phyloP scores from a whole-genome alignment of 495 filamentous ascomycete genomes.

The Podospora didyma region DNA sequence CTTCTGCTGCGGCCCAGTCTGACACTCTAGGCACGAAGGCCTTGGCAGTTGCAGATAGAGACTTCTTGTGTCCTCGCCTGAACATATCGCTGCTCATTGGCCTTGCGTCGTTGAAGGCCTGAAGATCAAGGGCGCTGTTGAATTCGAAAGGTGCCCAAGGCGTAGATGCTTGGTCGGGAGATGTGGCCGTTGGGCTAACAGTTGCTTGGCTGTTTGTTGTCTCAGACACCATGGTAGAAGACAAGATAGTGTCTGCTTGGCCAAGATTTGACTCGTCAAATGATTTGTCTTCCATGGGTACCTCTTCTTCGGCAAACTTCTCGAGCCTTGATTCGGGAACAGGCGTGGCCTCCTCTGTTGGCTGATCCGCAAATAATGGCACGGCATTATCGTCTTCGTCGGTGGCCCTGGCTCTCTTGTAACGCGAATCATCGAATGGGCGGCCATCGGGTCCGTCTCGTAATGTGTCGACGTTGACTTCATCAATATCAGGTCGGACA shows the following conservation, averaged over 20 bases:
- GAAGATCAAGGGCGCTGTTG: conserved; percentile 31
- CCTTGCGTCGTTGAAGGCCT: conserved; percentile 38
- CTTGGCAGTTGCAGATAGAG: conserved; percentile 64
- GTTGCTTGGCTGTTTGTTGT: conserved; percentile 46
- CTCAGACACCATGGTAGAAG: conserved; percentile 42
- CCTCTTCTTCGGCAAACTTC: conserved; percentile 20
- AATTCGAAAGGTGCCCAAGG: conserved; percentile 45
- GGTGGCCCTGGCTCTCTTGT: conserved; percentile 66
- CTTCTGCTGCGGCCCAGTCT: conserved; percentile 34
- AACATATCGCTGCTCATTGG: conserved; percentile 36
- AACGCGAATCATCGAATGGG: conserved; percentile 52
- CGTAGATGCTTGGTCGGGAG: conserved; percentile 33
- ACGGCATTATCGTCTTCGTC: conserved; percentile 62
- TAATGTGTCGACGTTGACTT: conserved; percentile 27
- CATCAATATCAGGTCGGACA: conserved; percentile 56
- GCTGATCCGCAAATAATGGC: conserved; percentile 57
- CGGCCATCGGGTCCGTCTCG: conserved; percentile 52
- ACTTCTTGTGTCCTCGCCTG: conserved; percentile 47
- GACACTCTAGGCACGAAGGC: conserved; percentile 60
- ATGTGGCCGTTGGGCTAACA: conserved; percentile 40
- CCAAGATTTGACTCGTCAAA: conserved; percentile 45
- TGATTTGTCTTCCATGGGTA: conserved; percentile 27
- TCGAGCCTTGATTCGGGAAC: conserved; percentile 16
- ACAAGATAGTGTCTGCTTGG: conserved; percentile 38
- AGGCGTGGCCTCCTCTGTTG: conserved; percentile 28